phyloP scores from a whole-genome alignment of 2,329 filamentous ascomycete genomes.

The Diaporthe humulicola region DNA sequence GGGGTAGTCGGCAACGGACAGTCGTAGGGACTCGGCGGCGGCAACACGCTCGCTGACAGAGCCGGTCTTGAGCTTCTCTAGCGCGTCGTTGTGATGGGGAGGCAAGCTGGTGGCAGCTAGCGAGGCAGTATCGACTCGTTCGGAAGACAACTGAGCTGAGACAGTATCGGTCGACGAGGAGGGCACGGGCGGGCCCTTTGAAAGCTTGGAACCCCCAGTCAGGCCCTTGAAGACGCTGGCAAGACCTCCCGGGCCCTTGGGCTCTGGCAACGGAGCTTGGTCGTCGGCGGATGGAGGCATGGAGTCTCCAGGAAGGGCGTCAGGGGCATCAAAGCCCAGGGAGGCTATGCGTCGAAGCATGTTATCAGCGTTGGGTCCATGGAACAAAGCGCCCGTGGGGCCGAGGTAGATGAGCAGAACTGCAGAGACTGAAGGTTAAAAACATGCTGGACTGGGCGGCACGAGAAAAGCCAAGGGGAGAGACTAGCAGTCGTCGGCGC shows the following conservation, averaged over 20 bases:
- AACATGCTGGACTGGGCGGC: slow-evolving; percentile 1
- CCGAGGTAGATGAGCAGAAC: slow-evolving; percentile 12
- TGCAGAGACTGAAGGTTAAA: slow-evolving; percentile 31
- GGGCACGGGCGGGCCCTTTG: slow-evolving; percentile 62
- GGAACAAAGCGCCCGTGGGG: slow-evolving; percentile 19
- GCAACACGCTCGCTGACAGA: slow-evolving; percentile 65
- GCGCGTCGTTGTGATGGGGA: slow-evolving; percentile 65
- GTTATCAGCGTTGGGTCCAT: slow-evolving; percentile 49
- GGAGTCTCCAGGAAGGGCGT: slow-evolving; percentile 54
- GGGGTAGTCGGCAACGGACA: slow-evolving; percentile 70
- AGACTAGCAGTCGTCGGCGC: neutral
- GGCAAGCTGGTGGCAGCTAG: slow-evolving; percentile 58
- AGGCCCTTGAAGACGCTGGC: slow-evolving; percentile 75
- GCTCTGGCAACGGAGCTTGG: slow-evolving; percentile 64
- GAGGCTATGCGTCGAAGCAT: slow-evolving; percentile 60
- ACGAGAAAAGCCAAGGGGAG: neutral
- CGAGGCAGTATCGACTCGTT: slow-evolving; percentile 59
- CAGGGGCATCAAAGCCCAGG: slow-evolving; percentile 56
- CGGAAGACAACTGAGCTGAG: slow-evolving; percentile 55
- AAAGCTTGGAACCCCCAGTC: slow-evolving; percentile 64
- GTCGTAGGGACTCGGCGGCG: slow-evolving; percentile 69
- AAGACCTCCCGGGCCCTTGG: slow-evolving; percentile 68
- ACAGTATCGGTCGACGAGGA: slow-evolving; percentile 52
- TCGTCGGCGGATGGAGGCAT: slow-evolving; percentile 71
- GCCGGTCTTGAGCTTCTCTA: slow-evolving; percentile 68